Base-by-base conservation (phyloP, 495 filamentous ascomycete species). In the Penicillium robsamsonii region DNA sequence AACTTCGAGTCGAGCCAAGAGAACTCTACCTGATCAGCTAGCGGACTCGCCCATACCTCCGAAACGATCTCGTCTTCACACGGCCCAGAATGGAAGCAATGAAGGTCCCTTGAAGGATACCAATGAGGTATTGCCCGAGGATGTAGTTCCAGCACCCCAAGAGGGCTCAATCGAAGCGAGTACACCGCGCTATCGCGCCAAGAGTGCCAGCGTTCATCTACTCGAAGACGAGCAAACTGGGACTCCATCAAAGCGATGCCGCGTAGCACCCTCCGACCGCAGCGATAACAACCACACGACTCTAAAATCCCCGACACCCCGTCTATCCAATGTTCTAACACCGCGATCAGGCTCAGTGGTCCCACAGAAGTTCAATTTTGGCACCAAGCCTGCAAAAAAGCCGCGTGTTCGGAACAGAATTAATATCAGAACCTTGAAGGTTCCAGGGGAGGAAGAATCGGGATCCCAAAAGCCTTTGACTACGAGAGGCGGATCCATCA, bases 401-500 rank as follows among this genome's bases (percentile, higher is more conserved):
- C 2, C 46, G 24, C 46, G 35, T 17, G 35, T 17, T 17, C 35
- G 35, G 35, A 38, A 37, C 15, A 37, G 35, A n/a, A 9, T 17
- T 7, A 38, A 38, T 9, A 38, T 38, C 15, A n/a, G 35, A 38
- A 38, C 15, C n/a, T 9, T 38, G 35, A 6, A 17, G 7, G 9
- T 38, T 17, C 6, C 22, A 20, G 25, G 20, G 5, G 37, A 41
- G 49, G 8, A 52, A 31, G 18, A 27, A 41, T 17, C 20, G 2
- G 37, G 15, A 22, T 12, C 41, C 10, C 11, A 27, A 2, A 54
- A 38, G 25, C 17, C 22, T 25, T 42, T 57, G 46, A 56, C 33
- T 30, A 65, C 70, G 8, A 65, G 67, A 51, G 70, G 75, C 22
- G 82, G 83, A 20, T 78, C 76, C 6, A 65, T 81, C 22, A 72